Conservation (phyloP, 345 rosid genomes). For the Boechera divaricarpa region DNA sequence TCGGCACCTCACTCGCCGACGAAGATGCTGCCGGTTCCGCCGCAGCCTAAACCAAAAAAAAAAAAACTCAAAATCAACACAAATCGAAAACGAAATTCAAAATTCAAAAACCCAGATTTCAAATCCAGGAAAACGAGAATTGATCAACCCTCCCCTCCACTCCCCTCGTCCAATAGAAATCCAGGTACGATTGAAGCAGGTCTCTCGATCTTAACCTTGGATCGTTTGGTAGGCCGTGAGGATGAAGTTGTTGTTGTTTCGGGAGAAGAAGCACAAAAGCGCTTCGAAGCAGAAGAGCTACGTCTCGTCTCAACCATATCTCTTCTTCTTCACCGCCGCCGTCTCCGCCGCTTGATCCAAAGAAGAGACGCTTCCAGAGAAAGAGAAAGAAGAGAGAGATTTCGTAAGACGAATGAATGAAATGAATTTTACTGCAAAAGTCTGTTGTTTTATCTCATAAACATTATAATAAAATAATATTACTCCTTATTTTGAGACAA, state of each 20-base stretch:
- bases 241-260: slow-evolving; percentile 46
- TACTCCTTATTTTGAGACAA: not conserved
- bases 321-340: slow-evolving; percentile 16
- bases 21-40: slow-evolving; percentile 61
- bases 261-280: slow-evolving; percentile 49
- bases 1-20: slow-evolving; percentile 56
- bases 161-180: not conserved
- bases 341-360: slow-evolving; percentile 54
- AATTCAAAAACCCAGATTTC: slow-evolving; percentile 28
- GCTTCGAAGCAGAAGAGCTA: slow-evolving; percentile 78
- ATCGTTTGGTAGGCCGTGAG: slow-evolving; percentile 64
- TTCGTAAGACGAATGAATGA: slow-evolving; percentile 3
- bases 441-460: slow-evolving; percentile 7
- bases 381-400: slow-evolving; percentile 11
- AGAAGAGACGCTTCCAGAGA: slow-evolving; percentile 36
- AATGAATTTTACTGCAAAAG: slow-evolving; percentile 26
- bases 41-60: slow-evolving; percentile 23
- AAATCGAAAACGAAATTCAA: not conserved
- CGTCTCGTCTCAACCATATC: slow-evolving; percentile 94
- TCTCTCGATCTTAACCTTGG: slow-evolving; percentile 59
- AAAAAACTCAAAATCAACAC: not conserved
- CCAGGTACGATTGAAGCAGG: not conserved
- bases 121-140: slow-evolving; percentile 4
- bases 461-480: too few species aligned
- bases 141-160: not conserved